A percentile compares a stretch with the other conserved stretches of the same genome.
phyloP scores from a whole-genome alignment of 106 monocot genomes.

The Acorus calamus region DNA sequence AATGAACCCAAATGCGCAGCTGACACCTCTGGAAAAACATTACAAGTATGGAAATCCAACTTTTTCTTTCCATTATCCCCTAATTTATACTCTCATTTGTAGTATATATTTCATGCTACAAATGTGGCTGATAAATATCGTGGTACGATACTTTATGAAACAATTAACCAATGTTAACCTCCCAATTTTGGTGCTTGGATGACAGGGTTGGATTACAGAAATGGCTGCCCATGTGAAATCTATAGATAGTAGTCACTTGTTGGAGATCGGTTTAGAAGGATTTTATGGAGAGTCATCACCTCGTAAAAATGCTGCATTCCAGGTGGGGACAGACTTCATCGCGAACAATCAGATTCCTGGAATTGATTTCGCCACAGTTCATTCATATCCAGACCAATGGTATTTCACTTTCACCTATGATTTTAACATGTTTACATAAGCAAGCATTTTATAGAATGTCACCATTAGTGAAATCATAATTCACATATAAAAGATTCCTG shows the following conservation, averaged over 20 bases:
- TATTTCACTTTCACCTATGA: constrained; percentile 1
- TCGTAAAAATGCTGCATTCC: constrained; percentile 27
- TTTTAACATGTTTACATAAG: background rate
- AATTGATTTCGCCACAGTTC: constrained; percentile 83
- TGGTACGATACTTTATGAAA: too few relatives aligned
- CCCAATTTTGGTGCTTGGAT: constrained; percentile 30
- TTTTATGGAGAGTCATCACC: constrained; percentile 41
- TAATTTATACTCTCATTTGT: too few relatives aligned
- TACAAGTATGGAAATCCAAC: constrained; percentile 12
- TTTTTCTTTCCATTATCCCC: too few relatives aligned
- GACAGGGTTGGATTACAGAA: constrained; percentile 69
- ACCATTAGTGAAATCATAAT: background rate
- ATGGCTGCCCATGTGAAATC: constrained; percentile 85
- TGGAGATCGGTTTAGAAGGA: constrained; percentile 73
- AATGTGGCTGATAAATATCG: too few relatives aligned
- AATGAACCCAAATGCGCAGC: constrained; percentile 37
- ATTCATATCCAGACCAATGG: constrained; percentile 89
- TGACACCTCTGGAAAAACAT: constrained; percentile 27
- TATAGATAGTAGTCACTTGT: constrained; percentile 60
- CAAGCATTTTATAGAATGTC: background rate
- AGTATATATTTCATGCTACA: too few relatives aligned
- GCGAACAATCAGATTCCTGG: constrained; percentile 64
- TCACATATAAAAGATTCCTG: constrained; percentile 27
- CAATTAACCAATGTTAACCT: background rate
- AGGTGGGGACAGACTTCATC: constrained; percentile 82